A percentile compares a stretch with the other conserved stretches of the same genome.
phyloP scores from a whole-genome alignment of 2,329 filamentous ascomycete genomes.

The Podosphaera fusca region DNA sequence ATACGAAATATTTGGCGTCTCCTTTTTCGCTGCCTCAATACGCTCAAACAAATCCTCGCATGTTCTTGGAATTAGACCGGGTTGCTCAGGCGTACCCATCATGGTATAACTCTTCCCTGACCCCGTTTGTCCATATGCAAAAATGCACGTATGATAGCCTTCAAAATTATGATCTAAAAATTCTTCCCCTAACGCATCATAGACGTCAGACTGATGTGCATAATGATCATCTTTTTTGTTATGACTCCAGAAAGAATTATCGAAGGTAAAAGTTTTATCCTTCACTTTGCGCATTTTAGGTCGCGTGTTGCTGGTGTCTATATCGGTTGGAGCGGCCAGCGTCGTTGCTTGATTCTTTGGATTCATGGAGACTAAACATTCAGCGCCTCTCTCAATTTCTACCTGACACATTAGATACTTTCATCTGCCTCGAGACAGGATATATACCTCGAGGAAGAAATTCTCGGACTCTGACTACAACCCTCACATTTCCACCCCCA shows the following conservation, averaged over 20 bases:
- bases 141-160: slow-evolving; percentile 97
- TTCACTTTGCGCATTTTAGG: slow-evolving; percentile 53
- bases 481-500: slow-evolving; percentile 50
- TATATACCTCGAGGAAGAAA: slow-evolving; percentile 52
- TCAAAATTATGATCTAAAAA: slow-evolving; percentile 99
- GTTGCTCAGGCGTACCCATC: slow-evolving; percentile 75
- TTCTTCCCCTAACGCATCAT: slow-evolving; percentile 82
- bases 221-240: slow-evolving; percentile 60
- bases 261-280: slow-evolving; percentile 84
- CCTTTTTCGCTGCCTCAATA: slow-evolving; percentile 50
- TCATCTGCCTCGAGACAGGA: too few relatives aligned
- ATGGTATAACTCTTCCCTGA: slow-evolving; percentile 96
- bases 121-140: slow-evolving; percentile 93
- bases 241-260: slow-evolving; percentile 97
- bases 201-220: slow-evolving; percentile 78
- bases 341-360: slow-evolving; percentile 67
- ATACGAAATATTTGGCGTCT: slow-evolving; percentile 82
- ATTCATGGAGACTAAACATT: slow-evolving; percentile 84
- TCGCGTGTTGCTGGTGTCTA: slow-evolving; percentile 29
- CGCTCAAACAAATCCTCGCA: slow-evolving; percentile 91
- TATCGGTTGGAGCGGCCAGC: slow-evolving; percentile 42
- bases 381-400: slow-evolving; percentile 63
- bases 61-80: slow-evolving; percentile 80
- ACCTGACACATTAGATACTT: slow-evolving; percentile 3
- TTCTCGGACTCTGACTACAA: slow-evolving; percentile 59